A percentile compares a stretch with the other conserved stretches of the same genome.
Evolutionary conservation across 805 yeast genomes (phyloP).

Genomic region (Jamesozyma spencerorum): DNA sequence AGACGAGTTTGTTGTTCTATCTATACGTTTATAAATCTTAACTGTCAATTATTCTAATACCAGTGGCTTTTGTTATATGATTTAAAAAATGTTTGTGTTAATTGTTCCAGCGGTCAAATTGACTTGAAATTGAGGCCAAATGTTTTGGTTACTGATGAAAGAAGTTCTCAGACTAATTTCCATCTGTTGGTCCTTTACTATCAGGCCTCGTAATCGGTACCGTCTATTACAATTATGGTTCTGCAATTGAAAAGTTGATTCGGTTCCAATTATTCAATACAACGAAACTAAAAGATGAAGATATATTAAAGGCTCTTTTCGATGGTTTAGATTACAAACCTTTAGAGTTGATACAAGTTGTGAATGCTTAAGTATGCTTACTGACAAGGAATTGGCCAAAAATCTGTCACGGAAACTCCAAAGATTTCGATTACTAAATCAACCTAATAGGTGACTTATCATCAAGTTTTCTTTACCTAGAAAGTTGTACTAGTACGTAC

Average conservation of each 20-base stretch:
- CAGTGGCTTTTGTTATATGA: constrained; percentile 67
- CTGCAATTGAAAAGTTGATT: constrained; percentile 57
- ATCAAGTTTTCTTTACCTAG: too few relatives aligned
- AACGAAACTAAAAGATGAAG: constrained; percentile 56
- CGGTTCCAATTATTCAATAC: constrained; percentile 51
- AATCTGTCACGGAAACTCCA: constrained; percentile 61
- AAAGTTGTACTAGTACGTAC: too few relatives aligned
- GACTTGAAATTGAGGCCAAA: constrained; percentile 44
- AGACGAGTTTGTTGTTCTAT: too few relatives aligned
- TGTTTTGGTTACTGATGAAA: constrained; percentile 46
- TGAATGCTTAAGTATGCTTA: constrained; percentile 44
- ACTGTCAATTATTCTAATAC: too few relatives aligned
- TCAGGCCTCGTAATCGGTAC: constrained; percentile 82
- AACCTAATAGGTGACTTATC: constrained; percentile 11
- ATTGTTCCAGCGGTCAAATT: constrained; percentile 48
- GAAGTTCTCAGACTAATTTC: constrained; percentile 56
- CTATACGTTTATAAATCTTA: too few relatives aligned
- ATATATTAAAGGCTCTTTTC: constrained; percentile 27
- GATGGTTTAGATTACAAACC: constrained; percentile 12
- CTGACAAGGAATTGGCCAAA: constrained; percentile 37
- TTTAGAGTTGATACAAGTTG: constrained; percentile 42
- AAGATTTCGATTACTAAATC: constrained; percentile 51
- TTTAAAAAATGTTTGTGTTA: constrained; percentile 63
- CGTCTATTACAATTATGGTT: constrained; percentile 58
- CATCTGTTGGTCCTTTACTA: constrained; percentile 65